Conservation (phyloP, 2,329 filamentous ascomycete species). For the Stachybotrys chartarum region DNA sequence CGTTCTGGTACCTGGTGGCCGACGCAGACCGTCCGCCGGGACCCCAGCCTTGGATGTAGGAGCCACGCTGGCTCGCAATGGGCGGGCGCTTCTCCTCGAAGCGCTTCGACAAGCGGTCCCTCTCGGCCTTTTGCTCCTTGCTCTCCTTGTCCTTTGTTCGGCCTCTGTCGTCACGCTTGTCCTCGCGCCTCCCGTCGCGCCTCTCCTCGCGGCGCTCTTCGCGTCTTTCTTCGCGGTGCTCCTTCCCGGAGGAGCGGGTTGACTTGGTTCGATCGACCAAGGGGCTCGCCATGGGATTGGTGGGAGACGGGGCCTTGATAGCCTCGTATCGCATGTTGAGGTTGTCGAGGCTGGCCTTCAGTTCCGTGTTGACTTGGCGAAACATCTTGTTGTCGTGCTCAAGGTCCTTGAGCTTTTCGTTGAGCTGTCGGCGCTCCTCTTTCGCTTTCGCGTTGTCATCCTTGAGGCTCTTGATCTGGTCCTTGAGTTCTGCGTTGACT, state of each 20-base stretch:
- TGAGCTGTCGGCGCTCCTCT: conserved; percentile 14
- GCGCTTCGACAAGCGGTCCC: conserved; percentile 28
- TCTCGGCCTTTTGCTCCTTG: conserved; percentile 22
- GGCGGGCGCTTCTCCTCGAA: conserved; percentile 25
- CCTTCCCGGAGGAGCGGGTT: conserved; percentile 15
- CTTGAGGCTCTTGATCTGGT: conserved; percentile 7
- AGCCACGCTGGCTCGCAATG: conserved; percentile 16
- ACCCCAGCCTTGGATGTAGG: conserved; percentile 27
- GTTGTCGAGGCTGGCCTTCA: conserved; percentile 20
- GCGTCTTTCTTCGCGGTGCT: conserved; percentile 16
- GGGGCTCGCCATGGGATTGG: conserved; percentile 16
- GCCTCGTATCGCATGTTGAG: conserved; percentile 20
- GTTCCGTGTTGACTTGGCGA: conserved; percentile 14
- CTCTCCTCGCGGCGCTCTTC: conserved; percentile 1
- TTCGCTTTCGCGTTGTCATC: conserved; percentile 8
- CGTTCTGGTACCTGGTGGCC: conserved; percentile 16
- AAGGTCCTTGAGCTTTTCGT: conserved; percentile 16
- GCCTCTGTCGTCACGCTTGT: conserved; percentile 11
- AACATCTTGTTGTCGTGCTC: conserved; percentile 20
- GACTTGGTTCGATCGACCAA: conserved; percentile 19
- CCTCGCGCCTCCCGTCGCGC: conserved; percentile 9
- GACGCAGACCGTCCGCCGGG: conserved; percentile 21
- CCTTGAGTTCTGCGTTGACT: conserved; percentile 8
- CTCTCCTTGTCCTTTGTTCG: conserved; percentile 17
- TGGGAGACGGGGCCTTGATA: conserved; percentile 13